Percentiles rank a stretch among this genome's conserved stretches.
Conservation (phyloP, 108 stramenopile species). For the Nannochloropsis salina region DNA sequence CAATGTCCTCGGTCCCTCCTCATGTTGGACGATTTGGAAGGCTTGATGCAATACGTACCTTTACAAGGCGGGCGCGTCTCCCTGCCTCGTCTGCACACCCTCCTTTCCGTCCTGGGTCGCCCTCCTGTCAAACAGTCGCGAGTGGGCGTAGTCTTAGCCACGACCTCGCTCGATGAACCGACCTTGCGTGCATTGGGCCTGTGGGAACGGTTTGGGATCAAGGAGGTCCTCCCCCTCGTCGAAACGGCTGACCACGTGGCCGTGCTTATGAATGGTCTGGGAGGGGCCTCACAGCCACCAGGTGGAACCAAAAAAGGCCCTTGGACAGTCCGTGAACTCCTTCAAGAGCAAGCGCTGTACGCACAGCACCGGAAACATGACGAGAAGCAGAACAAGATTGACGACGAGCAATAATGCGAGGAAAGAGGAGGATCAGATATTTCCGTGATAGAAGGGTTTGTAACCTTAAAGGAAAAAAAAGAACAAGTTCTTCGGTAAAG, state of each 20-base stretch:
- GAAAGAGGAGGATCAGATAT: no score
- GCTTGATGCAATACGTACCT: background rate
- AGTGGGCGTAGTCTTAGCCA: background rate
- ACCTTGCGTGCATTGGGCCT: background rate
- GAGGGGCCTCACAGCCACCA: background rate
- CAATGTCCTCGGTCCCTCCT: background rate
- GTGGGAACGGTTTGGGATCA: background rate
- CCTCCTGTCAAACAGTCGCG: background rate
- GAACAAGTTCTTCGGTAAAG: no score
- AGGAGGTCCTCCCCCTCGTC: background rate
- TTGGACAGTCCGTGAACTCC: background rate
- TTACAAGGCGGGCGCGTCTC: slow-evolving; percentile 11
- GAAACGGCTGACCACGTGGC: background rate
- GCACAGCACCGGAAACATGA: background rate
- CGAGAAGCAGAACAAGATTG: background rate
- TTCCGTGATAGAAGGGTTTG: no score
- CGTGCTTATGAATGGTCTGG: background rate
- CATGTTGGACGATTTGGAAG: slow-evolving; percentile 8
- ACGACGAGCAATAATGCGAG: background rate
- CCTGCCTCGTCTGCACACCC: slow-evolving; percentile 4
- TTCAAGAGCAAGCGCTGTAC: background rate
- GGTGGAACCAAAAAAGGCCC: background rate
- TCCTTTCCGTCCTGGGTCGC: background rate
- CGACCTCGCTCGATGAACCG: background rate
- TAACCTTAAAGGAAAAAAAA: no score